Evolutionary conservation across 2,329 filamentous ascomycete genomes (phyloP).

Genomic region (Calonectria montana): DNA sequence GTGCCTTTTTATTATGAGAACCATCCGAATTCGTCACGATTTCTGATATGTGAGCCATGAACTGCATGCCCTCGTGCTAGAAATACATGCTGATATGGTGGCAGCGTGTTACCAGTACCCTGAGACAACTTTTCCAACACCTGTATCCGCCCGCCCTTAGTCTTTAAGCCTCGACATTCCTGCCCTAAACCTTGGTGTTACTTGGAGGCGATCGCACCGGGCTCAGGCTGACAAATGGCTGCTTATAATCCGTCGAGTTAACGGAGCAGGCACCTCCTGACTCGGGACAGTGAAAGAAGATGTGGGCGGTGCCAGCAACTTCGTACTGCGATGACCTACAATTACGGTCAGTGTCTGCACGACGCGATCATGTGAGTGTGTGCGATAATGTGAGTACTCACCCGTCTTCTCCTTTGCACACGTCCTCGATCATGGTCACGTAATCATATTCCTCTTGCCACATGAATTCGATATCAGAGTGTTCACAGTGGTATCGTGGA

Average conservation of each 20-base stretch:
- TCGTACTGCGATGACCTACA: conserved; percentile 44
- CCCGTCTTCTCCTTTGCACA: conserved; percentile 53
- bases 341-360: neutral
- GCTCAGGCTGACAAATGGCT: conserved; percentile 46
- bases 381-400: conserved; percentile 37
- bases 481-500: conserved; percentile 57
- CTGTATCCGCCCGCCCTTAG: neutral
- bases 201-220: conserved; percentile 34
- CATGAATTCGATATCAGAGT: conserved; percentile 56
- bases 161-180: neutral
- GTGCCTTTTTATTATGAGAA: neutral
- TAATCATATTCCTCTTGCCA: conserved; percentile 44
- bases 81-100: neutral
- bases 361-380: neutral
- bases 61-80: neutral
- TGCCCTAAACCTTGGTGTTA: neutral
- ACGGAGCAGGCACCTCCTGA: conserved; percentile 36
- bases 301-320: conserved; percentile 43
- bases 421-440: conserved; percentile 58
- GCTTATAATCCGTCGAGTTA: conserved; percentile 46
- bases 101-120: too few species aligned
- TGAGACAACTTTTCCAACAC: neutral
- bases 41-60: neutral
- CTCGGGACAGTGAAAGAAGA: conserved; percentile 35
- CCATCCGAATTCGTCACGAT: neutral